Evolutionary conservation across 371 early-diverging fungal species (phyloP).

Genomic region (Batkoa obscura): DNA sequence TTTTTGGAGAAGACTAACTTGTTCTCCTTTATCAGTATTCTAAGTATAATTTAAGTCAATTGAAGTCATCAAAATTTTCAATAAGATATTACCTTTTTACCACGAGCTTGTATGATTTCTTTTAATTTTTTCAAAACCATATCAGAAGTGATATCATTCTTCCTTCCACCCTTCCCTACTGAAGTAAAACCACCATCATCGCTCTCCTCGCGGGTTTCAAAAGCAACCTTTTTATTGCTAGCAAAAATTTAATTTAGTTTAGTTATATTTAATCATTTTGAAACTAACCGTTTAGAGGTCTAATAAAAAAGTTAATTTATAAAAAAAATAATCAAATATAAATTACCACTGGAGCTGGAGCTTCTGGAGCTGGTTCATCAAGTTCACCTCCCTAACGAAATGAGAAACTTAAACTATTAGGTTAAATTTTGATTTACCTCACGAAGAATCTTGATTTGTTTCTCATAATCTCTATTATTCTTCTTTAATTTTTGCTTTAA

Average conservation of each 20-base stretch:
- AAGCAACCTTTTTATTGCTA: constrained; percentile 25
- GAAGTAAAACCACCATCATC: constrained; percentile 58
- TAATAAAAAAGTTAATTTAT: no score
- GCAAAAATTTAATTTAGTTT: no score
- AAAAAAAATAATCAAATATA: neutral
- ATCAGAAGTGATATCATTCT: constrained; percentile 37
- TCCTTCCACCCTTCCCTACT: constrained; percentile 69
- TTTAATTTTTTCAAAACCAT: constrained; percentile 60
- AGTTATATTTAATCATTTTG: no score
- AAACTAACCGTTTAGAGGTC: no score
- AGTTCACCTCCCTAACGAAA: neutral
- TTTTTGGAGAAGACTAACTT: constrained; percentile 41
- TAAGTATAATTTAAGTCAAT: constrained; percentile 10
- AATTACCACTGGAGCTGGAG: neutral
- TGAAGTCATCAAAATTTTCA: no score
- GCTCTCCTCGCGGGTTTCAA: constrained; percentile 4
- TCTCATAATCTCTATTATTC: constrained; percentile 56
- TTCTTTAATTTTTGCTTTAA: constrained; percentile 85
- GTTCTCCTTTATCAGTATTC: constrained; percentile 73
- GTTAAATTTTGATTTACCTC: constrained; percentile 6
- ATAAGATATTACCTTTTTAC: constrained; percentile 56
- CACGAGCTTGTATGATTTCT: constrained; percentile 69
- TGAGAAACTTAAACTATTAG: neutral
- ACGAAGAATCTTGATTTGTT: constrained; percentile 11
- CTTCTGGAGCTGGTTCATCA: neutral